Evolutionary conservation across 2,329 filamentous ascomycete genomes (phyloP), one percentile per base, ranked within the genome.

Genomic region (Cercospora zeae-maydis): DNA sequence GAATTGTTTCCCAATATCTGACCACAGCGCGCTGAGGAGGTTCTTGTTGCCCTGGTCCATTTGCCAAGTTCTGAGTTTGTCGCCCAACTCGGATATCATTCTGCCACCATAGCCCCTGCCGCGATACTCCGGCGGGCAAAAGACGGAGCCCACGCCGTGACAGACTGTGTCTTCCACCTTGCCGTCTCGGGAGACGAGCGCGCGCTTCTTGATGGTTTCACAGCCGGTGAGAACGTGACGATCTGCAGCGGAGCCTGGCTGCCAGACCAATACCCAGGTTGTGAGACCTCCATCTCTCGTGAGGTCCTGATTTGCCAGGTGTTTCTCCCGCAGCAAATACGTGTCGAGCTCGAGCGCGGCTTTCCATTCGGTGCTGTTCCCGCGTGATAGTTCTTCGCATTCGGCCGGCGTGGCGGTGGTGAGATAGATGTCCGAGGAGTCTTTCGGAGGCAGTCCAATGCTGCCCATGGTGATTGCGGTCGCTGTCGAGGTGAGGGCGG

Each of bases 1-100:
- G 77, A 92, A 97, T 39, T 80, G 79, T 66, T 91, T 89, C 19
- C 93, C 92, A 70, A 96, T 92, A 72, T 96, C 92, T 8, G 92
- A 96, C 76, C 88, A 96, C 8, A 97, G 81, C 7, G 96, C 84
- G 0, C 90, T 93, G 75, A 93, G 95, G 13, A 85, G 76, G 66
- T 74, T 81, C 73, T 73, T 75, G 68, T 74, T 73, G 19, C 73
- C 76, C 21, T 76, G 72, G 31, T 80, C 79, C 62, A 77, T 75
- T 66, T 85, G 80, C 81, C 82, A 86, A 1, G 73, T 79, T 66
- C 82, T 79, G 51, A 88, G 72, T 64, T 75, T 78, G 58, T 79
- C 75, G 13, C 84, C 86, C 56, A 96, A 73, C 66, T 93, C 86
- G 45, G 76, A 75, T 75, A 93, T 84, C 88, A 95, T 93, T 60